Base-by-base conservation (phyloP, 2,329 filamentous ascomycete species). In the Phialemonium atrogriseum region DNA sequence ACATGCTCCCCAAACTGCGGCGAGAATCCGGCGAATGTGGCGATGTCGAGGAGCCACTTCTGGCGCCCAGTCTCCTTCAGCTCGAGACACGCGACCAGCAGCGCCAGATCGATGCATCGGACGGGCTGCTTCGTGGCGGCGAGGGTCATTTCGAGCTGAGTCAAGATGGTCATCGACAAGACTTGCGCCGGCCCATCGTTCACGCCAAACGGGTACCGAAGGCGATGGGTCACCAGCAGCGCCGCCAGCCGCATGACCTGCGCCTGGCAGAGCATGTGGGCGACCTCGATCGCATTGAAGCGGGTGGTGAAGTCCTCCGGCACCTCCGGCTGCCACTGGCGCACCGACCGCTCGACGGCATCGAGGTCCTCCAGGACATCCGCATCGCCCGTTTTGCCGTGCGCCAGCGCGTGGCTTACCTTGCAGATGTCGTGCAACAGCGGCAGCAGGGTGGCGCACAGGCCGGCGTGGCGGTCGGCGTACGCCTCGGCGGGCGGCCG, bases 181-280 rank as follows among this genome's bases (percentile, higher is more conserved):
- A 33, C 41, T 2, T 39, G 27, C 3, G 47, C 46, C 10, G 37
- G 38, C 4, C 27, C 35, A 21, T 43, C 41, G 16, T 40, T 38
- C 2, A 35, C 12, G 17, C 46, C 36, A 31, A 45, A 52, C 1
- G 38, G 37, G 32, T 41, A 32, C 9, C 41, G 36, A 3, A 53
- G 34, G 2, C 48, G 37, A 24, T 50, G 44, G 0, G 48, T 30
- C 7, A 51, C 33, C 6, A 53, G 38, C 5, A 49, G 35, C 6
- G 38, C 41, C 2, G 43, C 43, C 4, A 41, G 30, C 4, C 41
- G 44, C 34, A 47, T 40, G 10, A 46, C 43, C 12, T 47, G 43
- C 2, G 40, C 44, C 16, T 54, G 50, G 10, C 47, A 49, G 24
- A 50, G 35, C 48, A 54, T 51, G 27, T 49, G 49, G 0, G 45